Percentiles rank a stretch among this genome's conserved stretches.
phyloP scores from a whole-genome alignment of 1,284 basidiomycete genomes.

The Malassezia dermatis region DNA sequence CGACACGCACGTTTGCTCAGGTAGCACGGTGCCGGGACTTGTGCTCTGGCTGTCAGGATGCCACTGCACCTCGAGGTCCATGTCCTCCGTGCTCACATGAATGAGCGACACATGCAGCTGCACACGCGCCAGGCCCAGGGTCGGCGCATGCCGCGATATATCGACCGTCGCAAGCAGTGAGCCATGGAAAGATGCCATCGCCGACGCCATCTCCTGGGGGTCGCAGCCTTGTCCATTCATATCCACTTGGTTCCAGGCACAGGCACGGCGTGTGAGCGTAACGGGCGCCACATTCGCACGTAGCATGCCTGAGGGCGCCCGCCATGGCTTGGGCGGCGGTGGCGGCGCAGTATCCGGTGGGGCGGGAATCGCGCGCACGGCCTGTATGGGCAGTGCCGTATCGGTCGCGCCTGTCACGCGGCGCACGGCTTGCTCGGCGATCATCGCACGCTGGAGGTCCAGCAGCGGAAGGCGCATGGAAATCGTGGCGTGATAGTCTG shows the following conservation, averaged over 20 bases:
- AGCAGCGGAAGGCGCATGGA: not conserved
- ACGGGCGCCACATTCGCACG: not conserved
- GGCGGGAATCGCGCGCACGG: not conserved
- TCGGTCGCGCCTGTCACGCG: too few species aligned
- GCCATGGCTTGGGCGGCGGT: not conserved
- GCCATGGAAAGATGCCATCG: not conserved
- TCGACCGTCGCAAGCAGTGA: not conserved
- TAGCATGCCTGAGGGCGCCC: not conserved
- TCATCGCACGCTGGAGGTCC: not conserved
- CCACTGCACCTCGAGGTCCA: slow-evolving; percentile 4
- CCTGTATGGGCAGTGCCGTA: not conserved
- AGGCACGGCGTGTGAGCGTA: not conserved
- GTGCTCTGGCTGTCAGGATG: not conserved
- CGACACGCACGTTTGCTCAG: not conserved
- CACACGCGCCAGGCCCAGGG: not conserved
- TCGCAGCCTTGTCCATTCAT: not conserved
- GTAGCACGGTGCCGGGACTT: not conserved
- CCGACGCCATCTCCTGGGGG: not conserved
- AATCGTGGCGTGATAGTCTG: slow-evolving; percentile 5
- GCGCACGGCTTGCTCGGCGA: not conserved
- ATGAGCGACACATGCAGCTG: slow-evolving; percentile 1
- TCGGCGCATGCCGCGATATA: not conserved
- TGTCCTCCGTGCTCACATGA: not conserved
- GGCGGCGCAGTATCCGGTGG: not conserved
- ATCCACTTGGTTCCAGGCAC: not conserved